Conservation (phyloP, 2,329 filamentous ascomycete genomes). For the Verticillium tricorpus region DNA sequence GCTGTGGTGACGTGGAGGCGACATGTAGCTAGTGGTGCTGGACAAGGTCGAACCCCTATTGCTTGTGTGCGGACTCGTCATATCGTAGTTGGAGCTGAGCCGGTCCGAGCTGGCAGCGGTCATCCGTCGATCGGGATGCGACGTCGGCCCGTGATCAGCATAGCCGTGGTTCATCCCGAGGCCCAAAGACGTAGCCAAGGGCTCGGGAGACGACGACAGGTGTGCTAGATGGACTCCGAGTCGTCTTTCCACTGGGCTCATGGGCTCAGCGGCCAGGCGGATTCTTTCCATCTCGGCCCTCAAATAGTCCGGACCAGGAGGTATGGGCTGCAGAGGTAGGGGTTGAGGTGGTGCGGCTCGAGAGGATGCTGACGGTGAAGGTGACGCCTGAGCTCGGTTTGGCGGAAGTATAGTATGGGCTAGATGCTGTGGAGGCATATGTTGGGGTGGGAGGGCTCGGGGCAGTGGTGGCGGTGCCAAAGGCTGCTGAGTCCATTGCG, state of each 20-base stretch:
- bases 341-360: background rate
- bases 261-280: background rate
- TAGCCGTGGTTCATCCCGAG: background rate
- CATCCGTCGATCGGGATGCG: background rate
- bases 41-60: slow-evolving; percentile 9
- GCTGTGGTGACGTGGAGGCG: background rate
- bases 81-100: slow-evolving; percentile 1
- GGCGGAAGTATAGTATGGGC: background rate
- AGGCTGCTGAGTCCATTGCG: background rate
- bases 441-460: background rate
- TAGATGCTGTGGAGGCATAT: background rate
- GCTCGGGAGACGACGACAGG: background rate
- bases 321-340: background rate
- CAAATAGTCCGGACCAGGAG: background rate
- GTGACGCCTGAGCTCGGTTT: background rate
- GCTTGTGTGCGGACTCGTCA: slow-evolving; percentile 6
- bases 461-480: background rate
- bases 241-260: background rate
- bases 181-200: background rate
- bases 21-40: background rate
- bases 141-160: background rate
- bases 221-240: background rate
- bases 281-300: background rate
- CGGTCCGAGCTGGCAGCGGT: slow-evolving; percentile 1
- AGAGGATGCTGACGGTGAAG: background rate